Percentiles rank a stretch among this genome's conserved stretches.
Conservation (phyloP, 305 asterid genomes). For the Fraxinus ornus region DNA sequence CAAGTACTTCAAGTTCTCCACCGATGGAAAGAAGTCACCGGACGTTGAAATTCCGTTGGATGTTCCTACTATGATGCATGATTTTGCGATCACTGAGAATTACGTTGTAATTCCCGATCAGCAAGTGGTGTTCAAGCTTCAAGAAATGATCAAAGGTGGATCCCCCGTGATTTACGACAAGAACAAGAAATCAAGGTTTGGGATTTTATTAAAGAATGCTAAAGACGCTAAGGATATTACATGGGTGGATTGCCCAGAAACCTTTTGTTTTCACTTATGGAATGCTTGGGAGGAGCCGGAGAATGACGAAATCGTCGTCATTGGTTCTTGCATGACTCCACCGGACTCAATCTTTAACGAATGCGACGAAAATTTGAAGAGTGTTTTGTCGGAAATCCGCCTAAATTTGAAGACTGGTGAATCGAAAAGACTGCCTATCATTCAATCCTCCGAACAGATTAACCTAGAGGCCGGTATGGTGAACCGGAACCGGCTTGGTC, state of each 20-base stretch:
- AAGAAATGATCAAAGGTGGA: conserved; percentile 61
- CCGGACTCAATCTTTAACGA: conserved; percentile 75
- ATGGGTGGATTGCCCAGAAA: conserved; percentile 54
- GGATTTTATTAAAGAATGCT: conserved; percentile 42
- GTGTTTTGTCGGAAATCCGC: conserved; percentile 58
- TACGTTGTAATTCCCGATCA: conserved; percentile 61
- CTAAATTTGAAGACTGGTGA: conserved; percentile 53
- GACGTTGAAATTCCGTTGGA: conserved; percentile 52
- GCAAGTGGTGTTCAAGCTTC: conserved; percentile 70
- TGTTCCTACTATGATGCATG: conserved; percentile 65
- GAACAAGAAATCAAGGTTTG: conserved; percentile 53
- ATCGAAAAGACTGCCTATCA: conserved; percentile 36
- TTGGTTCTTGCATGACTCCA: conserved; percentile 82
- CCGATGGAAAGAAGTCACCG: conserved; percentile 41
- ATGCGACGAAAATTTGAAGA: conserved; percentile 40
- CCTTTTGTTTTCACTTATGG: conserved; percentile 68
- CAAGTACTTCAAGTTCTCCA: conserved; percentile 49
- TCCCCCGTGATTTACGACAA: conserved; percentile 60
- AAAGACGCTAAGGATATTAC: conserved; percentile 26
- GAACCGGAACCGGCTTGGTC: conserved; percentile 55
- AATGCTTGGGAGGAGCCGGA: conserved; percentile 78
- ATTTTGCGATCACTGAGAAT: conserved; percentile 60
- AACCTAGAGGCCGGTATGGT: conserved; percentile 83
- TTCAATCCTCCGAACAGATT: conserved; percentile 36
- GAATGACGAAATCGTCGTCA: conserved; percentile 53